Conservation (phyloP, 345 rosid genomes). For the Triadica sebifera region DNA sequence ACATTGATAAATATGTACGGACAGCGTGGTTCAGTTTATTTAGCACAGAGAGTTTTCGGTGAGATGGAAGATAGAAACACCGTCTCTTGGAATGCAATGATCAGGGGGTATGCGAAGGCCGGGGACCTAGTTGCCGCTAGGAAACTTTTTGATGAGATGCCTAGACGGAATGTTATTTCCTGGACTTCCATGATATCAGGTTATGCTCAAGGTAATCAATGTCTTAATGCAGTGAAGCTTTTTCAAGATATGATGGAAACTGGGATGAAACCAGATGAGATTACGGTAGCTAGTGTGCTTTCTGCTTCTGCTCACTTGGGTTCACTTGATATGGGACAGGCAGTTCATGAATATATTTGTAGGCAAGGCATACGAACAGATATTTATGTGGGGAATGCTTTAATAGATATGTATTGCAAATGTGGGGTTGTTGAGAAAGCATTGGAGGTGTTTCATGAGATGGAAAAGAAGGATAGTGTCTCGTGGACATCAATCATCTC, state of each 20-base stretch:
- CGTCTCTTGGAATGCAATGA: conserved; percentile 60
- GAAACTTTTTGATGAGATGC: conserved; percentile 20
- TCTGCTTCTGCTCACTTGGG: conserved; percentile 27
- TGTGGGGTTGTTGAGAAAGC: conserved; percentile 27
- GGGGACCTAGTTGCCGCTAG: conserved; percentile 39
- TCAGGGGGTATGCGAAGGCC: conserved; percentile 40
- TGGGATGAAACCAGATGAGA: conserved; percentile 22
- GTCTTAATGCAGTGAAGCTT: conserved; percentile 21
- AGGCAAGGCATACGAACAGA: conserved; percentile 14
- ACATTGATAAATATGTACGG: conserved; percentile 61
- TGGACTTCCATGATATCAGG: conserved; percentile 25
- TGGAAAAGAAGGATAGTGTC: conserved; percentile 22
- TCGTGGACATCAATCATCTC: conserved; percentile 26
- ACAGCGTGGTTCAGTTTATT: conserved; percentile 43
- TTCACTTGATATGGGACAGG: conserved; percentile 12
- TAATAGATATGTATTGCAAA: conserved; percentile 25
- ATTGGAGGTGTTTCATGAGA: conserved; percentile 18
- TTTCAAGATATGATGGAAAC: conserved; percentile 25
- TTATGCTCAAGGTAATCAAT: conserved; percentile 19
- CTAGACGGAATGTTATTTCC: conserved; percentile 20
- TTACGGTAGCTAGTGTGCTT: conserved; percentile 23
- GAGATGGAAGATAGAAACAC: conserved; percentile 43
- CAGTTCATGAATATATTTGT: conserved; percentile 24
- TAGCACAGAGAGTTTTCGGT: conserved; percentile 41
- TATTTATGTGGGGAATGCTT: conserved; percentile 21